These are phyloP conservation scores for Boeremia exigua DNA, from an alignment of 2,329 filamentous ascomycete species.

Conservation along the genomic window DNA sequence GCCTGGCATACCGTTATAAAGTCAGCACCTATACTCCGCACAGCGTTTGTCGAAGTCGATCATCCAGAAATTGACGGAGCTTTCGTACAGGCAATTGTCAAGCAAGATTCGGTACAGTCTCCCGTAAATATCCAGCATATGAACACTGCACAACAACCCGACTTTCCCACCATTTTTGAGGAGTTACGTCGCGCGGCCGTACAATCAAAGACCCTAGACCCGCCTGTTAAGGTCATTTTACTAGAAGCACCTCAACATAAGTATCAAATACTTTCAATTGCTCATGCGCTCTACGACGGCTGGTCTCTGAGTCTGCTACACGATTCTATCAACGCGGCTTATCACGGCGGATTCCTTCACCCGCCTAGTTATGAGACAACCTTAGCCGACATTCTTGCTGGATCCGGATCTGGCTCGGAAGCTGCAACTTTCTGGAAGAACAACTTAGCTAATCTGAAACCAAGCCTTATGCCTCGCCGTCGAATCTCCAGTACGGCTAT, in stretches of 20 bases:
- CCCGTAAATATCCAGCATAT: constrained; percentile 11
- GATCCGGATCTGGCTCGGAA: constrained; percentile 49
- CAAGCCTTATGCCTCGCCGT: constrained; percentile 49
- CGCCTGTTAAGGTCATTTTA: constrained; percentile 48
- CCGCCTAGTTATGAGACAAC: constrained; percentile 61
- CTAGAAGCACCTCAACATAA: constrained; percentile 40
- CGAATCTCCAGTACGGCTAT: constrained; percentile 3
- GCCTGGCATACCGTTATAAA: constrained; percentile 69
- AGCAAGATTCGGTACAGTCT: background rate
- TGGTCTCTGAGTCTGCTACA: constrained; percentile 81
- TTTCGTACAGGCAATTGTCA: constrained; percentile 57
- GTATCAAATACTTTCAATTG: constrained; percentile 71
- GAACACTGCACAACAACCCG: constrained; percentile 23
- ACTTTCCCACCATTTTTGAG: constrained; percentile 42
- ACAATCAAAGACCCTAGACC: constrained; percentile 9
- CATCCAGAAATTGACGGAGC: constrained; percentile 62
- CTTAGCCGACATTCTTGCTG: constrained; percentile 61
- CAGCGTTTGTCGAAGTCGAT: constrained; percentile 71
- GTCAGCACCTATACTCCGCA: constrained; percentile 74
- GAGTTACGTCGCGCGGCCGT: constrained; percentile 45
- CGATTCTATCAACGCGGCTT: constrained; percentile 70
- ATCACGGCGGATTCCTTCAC: constrained; percentile 53
- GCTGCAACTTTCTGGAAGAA: constrained; percentile 73
- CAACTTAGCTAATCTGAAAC: constrained; percentile 63
- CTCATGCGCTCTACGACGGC: constrained; percentile 89